Evolutionary conservation across 345 rosid species (phyloP).

Genomic region (Lenwebbia sp.): DNA sequence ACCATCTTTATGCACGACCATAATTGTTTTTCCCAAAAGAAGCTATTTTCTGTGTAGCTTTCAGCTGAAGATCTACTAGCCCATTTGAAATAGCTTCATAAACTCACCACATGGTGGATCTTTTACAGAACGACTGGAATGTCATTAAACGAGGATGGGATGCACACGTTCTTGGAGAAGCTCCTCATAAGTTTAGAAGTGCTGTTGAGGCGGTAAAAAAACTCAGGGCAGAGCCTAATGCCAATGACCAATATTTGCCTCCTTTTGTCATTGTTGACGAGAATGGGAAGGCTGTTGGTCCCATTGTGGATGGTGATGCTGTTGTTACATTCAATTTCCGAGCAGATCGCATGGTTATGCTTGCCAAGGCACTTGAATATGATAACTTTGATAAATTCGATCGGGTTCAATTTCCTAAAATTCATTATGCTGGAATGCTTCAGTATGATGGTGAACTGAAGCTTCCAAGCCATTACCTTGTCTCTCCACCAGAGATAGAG

Average conservation of each 20-base stretch:
- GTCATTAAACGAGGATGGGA: conserved; percentile 98
- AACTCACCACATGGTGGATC: neutral
- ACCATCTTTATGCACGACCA: neutral
- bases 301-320: conserved; percentile 90
- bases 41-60: neutral
- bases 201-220: conserved; percentile 86
- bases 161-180: conserved; percentile 98
- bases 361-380: conserved; percentile 89
- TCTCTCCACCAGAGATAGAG: conserved; percentile 95
- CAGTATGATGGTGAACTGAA: conserved; percentile 95
- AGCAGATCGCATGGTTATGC: conserved; percentile 95
- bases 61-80: neutral
- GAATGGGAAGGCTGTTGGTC: conserved; percentile 69
- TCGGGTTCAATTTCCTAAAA: conserved; percentile 75
- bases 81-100: neutral
- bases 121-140: conserved; percentile 80
- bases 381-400: conserved; percentile 81
- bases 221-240: conserved; percentile 54
- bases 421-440: conserved; percentile 95
- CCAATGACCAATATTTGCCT: conserved; percentile 82
- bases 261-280: conserved; percentile 91
- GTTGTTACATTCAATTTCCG: conserved; percentile 92
- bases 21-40: neutral
- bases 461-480: conserved; percentile 82
- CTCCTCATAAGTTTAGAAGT: conserved; percentile 72